Conservation (phyloP, 2,329 filamentous ascomycete genomes). For the Aspergillus chevalieri region DNA sequence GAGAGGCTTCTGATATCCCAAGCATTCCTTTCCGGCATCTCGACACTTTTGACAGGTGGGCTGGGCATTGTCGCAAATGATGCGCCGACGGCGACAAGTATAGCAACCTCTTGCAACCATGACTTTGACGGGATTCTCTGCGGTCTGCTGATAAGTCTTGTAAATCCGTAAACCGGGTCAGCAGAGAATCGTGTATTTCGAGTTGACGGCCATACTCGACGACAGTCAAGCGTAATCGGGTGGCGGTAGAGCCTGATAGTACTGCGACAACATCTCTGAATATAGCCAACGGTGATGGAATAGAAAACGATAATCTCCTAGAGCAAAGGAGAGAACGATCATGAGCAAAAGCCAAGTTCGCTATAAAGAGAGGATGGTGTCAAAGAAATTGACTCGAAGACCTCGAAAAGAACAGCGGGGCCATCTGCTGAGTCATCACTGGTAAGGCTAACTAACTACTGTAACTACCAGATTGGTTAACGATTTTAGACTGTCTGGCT, state of each 20-base stretch:
- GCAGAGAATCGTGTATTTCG: neutral
- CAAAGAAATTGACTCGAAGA: neutral
- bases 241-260: neutral
- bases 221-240: neutral
- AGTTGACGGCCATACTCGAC: neutral
- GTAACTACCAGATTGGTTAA: too few species aligned
- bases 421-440: neutral
- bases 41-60: conserved; percentile 39
- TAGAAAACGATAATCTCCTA: neutral
- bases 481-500: too few species aligned
- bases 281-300: neutral
- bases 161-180: neutral
- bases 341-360: neutral
- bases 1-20: conserved; percentile 39
- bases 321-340: neutral
- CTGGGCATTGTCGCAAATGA: conserved; percentile 39
- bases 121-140: conserved; percentile 2
- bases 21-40: conserved; percentile 38
- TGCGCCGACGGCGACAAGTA: conserved; percentile 40
- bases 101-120: conserved; percentile 38
- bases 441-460: neutral
- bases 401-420: neutral
- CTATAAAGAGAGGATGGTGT: neutral
- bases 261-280: neutral
- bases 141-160: neutral